phyloP scores from a whole-genome alignment of 169 alveolate genomes.

The Eimeria zaria region DNA sequence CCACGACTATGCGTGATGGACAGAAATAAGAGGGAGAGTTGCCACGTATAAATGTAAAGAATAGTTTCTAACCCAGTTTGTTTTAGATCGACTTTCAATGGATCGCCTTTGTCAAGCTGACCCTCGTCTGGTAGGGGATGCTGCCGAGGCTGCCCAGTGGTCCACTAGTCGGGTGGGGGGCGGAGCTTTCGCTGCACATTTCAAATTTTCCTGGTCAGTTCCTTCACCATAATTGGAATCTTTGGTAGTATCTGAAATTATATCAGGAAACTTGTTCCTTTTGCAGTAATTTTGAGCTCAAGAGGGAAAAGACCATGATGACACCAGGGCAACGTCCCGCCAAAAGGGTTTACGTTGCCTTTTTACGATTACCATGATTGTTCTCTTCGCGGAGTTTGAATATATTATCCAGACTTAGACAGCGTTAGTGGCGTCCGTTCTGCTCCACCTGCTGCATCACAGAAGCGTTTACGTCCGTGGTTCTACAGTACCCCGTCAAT shows the following conservation, averaged over 20 bases:
- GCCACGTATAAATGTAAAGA: not conserved
- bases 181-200: not conserved
- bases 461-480: not conserved
- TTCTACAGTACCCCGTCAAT: not conserved
- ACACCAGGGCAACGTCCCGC: not conserved
- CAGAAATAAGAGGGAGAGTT: too few species aligned
- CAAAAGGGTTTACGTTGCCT: not conserved
- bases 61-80: too few species aligned
- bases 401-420: not conserved
- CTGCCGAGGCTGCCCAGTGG: slow-evolving; percentile 36
- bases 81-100: too few species aligned
- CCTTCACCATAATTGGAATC: not conserved
- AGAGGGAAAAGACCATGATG: not conserved
- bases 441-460: not conserved
- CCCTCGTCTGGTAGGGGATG: not conserved
- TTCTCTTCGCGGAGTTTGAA: not conserved
- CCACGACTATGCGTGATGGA: too few species aligned
- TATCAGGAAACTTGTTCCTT: not conserved
- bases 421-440: not conserved
- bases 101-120: too few species aligned
- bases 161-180: not conserved
- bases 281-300: not conserved
- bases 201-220: not conserved
- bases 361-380: not conserved
- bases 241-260: not conserved